Conservation (phyloP, 2,329 filamentous ascomycete species). For the Colletotrichum sp. region DNA sequence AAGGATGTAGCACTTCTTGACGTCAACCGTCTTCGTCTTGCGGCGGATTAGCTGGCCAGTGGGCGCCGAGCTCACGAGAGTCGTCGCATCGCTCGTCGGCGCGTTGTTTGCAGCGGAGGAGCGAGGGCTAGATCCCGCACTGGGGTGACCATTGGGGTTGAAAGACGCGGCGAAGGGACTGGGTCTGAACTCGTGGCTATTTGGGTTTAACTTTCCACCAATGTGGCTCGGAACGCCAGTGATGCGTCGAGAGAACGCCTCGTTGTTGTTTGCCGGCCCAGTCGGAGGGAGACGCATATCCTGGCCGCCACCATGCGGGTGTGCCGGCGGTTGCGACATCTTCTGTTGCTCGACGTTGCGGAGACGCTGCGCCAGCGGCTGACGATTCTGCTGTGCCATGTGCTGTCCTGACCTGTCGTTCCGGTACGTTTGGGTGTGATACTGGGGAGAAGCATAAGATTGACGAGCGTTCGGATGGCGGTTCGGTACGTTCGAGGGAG, state of each 20-base stretch:
- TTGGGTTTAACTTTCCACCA: slow-evolving; percentile 66
- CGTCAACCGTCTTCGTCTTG: slow-evolving; percentile 74
- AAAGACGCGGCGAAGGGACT: slow-evolving; percentile 83
- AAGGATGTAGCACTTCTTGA: slow-evolving; percentile 69
- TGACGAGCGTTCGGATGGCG: slow-evolving; percentile 56
- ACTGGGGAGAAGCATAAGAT: slow-evolving; percentile 50
- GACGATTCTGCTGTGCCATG: slow-evolving; percentile 42
- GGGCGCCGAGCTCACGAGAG: slow-evolving; percentile 24
- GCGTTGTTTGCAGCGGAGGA: slow-evolving; percentile 61
- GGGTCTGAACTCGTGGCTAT: slow-evolving; percentile 82
- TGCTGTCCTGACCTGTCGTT: slow-evolving; percentile 53
- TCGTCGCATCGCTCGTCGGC: neutral
- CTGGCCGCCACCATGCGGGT: slow-evolving; percentile 59
- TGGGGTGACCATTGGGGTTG: slow-evolving; percentile 72
- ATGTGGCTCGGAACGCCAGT: slow-evolving; percentile 57
- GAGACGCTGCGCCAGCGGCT: slow-evolving; percentile 54
- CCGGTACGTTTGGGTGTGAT: slow-evolving; percentile 52
- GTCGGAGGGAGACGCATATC: slow-evolving; percentile 77
- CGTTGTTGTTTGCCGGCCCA: slow-evolving; percentile 69
- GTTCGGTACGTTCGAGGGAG: slow-evolving; percentile 33
- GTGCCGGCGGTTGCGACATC: slow-evolving; percentile 47
- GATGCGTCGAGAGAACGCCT: slow-evolving; percentile 58
- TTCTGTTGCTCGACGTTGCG: slow-evolving; percentile 58
- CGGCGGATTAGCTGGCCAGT: slow-evolving; percentile 65
- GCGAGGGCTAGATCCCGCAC: slow-evolving; percentile 74